A percentile compares a stretch with the other conserved stretches of the same genome.
Conservation (phyloP, 1,284 basidiomycete species). For the Rhizoctonia solani region DNA sequence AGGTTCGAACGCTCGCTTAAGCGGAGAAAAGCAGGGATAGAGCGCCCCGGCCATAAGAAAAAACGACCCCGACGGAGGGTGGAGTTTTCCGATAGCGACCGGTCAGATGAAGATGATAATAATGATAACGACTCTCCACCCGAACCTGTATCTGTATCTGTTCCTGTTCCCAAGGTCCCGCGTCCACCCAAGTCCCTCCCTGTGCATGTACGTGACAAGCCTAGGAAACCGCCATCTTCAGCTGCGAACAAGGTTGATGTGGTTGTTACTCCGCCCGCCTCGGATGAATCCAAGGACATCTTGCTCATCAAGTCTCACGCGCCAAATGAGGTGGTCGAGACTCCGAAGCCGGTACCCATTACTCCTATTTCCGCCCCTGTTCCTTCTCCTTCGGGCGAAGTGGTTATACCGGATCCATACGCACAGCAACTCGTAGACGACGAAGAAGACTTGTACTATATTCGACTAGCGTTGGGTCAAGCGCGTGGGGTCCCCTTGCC, state of each 20-base stretch:
- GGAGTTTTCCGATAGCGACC: conserved; percentile 33
- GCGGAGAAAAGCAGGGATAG: conserved; percentile 17
- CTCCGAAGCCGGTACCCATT: conserved; percentile 41
- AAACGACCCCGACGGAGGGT: conserved; percentile 29
- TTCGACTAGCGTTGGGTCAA: conserved; percentile 24
- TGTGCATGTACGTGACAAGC: conserved; percentile 24
- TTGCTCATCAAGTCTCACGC: no score
- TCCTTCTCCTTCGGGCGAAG: not conserved
- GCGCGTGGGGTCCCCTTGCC: conserved; percentile 35
- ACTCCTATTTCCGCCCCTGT: not conserved
- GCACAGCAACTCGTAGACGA: conserved; percentile 71
- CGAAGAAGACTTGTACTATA: conserved; percentile 91
- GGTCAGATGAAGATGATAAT: conserved; percentile 3
- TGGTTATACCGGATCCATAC: conserved; percentile 55
- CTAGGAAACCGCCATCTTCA: conserved; percentile 21
- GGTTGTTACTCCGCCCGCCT: conserved; percentile 33
- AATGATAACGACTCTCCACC: not conserved
- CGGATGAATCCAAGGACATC: no score
- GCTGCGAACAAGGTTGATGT: conserved; percentile 39
- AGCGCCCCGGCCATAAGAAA: conserved; percentile 23
- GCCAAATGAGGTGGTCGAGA: conserved; percentile 44
- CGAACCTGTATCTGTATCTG: not conserved
- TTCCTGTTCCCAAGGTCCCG: not conserved
- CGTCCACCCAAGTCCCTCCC: not conserved
- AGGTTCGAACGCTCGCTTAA: conserved; percentile 31